A percentile compares a stretch with the other conserved stretches of the same genome.
phyloP scores from a whole-genome alignment of 257 asterid genomes.

The Ligustrum vulgare region DNA sequence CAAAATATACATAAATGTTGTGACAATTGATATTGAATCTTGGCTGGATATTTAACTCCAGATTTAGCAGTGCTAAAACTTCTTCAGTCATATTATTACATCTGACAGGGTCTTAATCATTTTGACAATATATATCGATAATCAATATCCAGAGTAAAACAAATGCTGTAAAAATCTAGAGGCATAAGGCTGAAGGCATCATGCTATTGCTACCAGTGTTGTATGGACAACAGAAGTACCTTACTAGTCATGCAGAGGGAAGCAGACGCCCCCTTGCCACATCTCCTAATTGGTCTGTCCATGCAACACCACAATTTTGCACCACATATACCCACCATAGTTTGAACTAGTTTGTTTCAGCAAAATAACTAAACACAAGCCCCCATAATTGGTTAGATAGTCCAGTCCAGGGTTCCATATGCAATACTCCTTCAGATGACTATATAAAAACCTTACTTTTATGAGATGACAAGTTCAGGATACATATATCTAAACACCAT shows the following conservation, averaged over 20 bases:
- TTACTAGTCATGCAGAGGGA: not conserved
- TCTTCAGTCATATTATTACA: not conserved
- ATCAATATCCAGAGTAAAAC: not conserved
- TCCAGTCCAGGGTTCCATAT: not conserved
- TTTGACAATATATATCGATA: not conserved
- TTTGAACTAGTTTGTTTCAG: not conserved
- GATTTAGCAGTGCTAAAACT: not conserved
- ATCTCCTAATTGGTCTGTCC: not conserved
- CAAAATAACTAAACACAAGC: not conserved
- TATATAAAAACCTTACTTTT: not conserved
- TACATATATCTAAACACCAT: not conserved
- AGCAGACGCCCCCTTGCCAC: not conserved
- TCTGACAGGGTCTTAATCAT: not conserved
- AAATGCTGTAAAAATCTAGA: not conserved
- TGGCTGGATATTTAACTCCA: not conserved
- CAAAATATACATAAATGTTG: not conserved
- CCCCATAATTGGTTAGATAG: not conserved
- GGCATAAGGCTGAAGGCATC: not conserved
- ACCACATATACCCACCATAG: not conserved
- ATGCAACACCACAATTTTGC: not conserved
- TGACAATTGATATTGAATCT: not conserved
- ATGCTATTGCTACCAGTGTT: not conserved
- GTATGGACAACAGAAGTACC: not conserved
- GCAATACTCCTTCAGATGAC: constrained; percentile 2
- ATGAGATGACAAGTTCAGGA: not conserved